Conservation (phyloP, 192 early-diverging fungal species). For the Gamsiella multidivaricata region DNA sequence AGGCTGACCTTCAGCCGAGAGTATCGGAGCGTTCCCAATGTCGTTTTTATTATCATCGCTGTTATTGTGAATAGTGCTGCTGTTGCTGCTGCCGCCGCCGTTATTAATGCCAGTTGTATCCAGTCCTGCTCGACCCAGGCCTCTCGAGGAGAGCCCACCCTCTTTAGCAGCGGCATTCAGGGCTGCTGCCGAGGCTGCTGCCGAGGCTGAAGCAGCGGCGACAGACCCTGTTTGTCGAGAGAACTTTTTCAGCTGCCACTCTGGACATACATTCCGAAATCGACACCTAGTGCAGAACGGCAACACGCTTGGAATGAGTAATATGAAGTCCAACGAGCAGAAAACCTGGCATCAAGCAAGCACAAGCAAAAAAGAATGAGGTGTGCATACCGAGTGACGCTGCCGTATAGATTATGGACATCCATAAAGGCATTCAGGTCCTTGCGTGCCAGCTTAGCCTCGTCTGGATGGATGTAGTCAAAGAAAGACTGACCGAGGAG, state of each 20-base stretch:
- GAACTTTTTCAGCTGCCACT: slow-evolving; percentile 41
- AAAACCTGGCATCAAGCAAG: not conserved
- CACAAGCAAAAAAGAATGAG: not conserved
- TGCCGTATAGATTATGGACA: slow-evolving; percentile 53
- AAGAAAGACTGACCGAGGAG: slow-evolving; percentile 57
- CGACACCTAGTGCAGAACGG: slow-evolving; percentile 24
- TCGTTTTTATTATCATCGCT: not conserved
- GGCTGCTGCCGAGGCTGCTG: slow-evolving; percentile 8
- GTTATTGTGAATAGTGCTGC: not conserved
- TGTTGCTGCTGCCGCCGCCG: not conserved
- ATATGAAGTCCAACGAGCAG: no score
- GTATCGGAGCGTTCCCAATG: slow-evolving; percentile 1
- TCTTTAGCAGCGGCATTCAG: slow-evolving; percentile 32
- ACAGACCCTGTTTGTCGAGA: slow-evolving; percentile 3
- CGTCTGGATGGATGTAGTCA: slow-evolving; percentile 59
- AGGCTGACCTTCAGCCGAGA: slow-evolving; percentile 2
- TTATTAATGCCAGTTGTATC: not conserved
- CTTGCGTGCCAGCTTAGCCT: slow-evolving; percentile 51
- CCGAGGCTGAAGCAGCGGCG: no score
- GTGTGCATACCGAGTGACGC: slow-evolving; percentile 53
- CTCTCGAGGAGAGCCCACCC: slow-evolving; percentile 27
- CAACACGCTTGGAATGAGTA: no score
- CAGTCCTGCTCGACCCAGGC: slow-evolving; percentile 19
- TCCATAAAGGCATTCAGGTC: slow-evolving; percentile 57
- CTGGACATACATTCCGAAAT: slow-evolving; percentile 50